phyloP scores from a whole-genome alignment of 108 stramenopile species.

The Conticribra guillardii region DNA sequence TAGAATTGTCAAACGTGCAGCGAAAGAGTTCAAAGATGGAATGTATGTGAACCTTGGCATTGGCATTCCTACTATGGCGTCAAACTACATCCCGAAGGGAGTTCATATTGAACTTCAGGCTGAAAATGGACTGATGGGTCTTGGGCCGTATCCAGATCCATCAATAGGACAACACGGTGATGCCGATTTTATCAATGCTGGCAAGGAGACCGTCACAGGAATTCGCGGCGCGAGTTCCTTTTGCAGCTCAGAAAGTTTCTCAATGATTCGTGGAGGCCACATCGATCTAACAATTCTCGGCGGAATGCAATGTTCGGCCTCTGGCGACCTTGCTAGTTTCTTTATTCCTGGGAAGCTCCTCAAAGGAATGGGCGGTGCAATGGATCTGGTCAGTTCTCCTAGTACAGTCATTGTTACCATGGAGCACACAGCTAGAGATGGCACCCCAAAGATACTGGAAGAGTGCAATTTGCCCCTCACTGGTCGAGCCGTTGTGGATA shows the following conservation, averaged over 20 bases:
- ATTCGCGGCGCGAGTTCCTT: slow-evolving; percentile 80
- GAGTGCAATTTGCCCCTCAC: slow-evolving; percentile 89
- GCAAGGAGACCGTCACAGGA: slow-evolving; percentile 91
- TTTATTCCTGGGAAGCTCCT: slow-evolving; percentile 94
- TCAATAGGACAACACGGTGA: slow-evolving; percentile 65
- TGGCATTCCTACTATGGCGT: slow-evolving; percentile 87
- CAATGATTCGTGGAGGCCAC: slow-evolving; percentile 93
- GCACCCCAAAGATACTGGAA: slow-evolving; percentile 86
- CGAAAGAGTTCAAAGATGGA: slow-evolving; percentile 90
- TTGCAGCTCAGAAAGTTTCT: slow-evolving; percentile 82
- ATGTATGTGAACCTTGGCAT: slow-evolving; percentile 97
- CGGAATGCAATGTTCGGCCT: slow-evolving; percentile 84
- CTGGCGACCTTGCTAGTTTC: slow-evolving; percentile 93
- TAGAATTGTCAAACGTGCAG: slow-evolving; percentile 87
- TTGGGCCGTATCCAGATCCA: slow-evolving; percentile 88
- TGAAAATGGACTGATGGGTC: slow-evolving; percentile 92
- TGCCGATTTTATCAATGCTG: slow-evolving; percentile 92
- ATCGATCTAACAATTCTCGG: slow-evolving; percentile 94
- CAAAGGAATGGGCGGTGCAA: slow-evolving; percentile 95
- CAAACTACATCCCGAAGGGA: slow-evolving; percentile 85
- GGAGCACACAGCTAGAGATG: slow-evolving; percentile 93
- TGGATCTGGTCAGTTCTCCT: slow-evolving; percentile 89
- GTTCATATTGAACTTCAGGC: slow-evolving; percentile 91
- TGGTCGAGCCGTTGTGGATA: slow-evolving; percentile 86
- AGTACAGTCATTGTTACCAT: slow-evolving; percentile 92